These are phyloP conservation scores for Leccinum boreale DNA, from an alignment of 768 basidiomycete species.

Conservation along the genomic window DNA sequence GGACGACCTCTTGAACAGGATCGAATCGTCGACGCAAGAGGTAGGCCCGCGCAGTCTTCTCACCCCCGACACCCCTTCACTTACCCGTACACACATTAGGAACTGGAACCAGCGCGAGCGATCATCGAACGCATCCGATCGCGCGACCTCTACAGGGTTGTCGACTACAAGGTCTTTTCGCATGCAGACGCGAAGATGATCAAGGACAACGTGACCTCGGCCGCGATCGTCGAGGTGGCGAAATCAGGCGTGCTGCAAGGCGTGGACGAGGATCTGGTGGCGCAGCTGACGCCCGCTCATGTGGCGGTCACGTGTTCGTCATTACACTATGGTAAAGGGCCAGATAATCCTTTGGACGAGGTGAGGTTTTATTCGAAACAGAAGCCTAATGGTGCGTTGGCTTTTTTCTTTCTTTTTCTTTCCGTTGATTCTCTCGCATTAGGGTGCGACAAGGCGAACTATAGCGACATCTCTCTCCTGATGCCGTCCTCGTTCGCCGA, in stretches of 20 bases:
- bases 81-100: constrained; percentile 34
- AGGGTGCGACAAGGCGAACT: constrained; percentile 45
- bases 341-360: constrained; percentile 62
- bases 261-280: constrained; percentile 28
- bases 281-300: constrained; percentile 41
- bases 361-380: constrained; percentile 75
- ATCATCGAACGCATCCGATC: constrained; percentile 60
- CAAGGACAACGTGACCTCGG: constrained; percentile 33
- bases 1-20: constrained; percentile 59
- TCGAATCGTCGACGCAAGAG: constrained; percentile 48
- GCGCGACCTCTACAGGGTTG: constrained; percentile 66
- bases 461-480: constrained; percentile 61
- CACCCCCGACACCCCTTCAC: no score
- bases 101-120: constrained; percentile 51
- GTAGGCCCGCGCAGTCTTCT: background rate
- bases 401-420: background rate
- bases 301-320: constrained; percentile 60
- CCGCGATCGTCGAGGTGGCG: constrained; percentile 43
- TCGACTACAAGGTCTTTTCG: constrained; percentile 59
- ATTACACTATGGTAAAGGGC: constrained; percentile 80
- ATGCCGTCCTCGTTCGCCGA: constrained; percentile 69
- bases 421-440: background rate
- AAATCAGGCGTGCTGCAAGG: constrained; percentile 24
- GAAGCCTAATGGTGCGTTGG: constrained; percentile 51
- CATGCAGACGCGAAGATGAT: constrained; percentile 30